phyloP scores from a whole-genome alignment of 495 filamentous ascomycete genomes.

The Massariosphaeria phaeospora region DNA sequence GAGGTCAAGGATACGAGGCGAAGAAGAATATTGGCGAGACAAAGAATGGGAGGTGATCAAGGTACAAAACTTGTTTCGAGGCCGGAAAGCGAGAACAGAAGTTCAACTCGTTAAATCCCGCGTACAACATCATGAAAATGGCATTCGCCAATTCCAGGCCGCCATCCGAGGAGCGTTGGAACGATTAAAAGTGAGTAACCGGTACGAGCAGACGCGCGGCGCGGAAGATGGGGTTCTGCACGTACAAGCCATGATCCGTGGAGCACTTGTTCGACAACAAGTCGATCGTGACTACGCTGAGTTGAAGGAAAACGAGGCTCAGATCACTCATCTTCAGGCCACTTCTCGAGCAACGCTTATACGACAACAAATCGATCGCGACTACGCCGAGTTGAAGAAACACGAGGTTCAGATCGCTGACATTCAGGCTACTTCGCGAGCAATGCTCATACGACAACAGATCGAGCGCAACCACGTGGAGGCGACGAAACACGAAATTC shows the following conservation, averaged over 20 bases:
- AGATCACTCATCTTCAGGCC: conserved; percentile 66
- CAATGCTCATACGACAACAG: conserved; percentile 32
- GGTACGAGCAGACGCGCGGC: conserved; percentile 37
- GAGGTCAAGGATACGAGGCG: conserved; percentile 56
- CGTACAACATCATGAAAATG: conserved; percentile 54
- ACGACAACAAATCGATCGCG: conserved; percentile 46
- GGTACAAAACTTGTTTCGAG: conserved; percentile 82
- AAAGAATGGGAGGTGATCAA: conserved; percentile 66
- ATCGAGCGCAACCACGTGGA: no score
- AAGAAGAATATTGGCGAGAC: conserved; percentile 63
- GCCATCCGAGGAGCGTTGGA: conserved; percentile 41
- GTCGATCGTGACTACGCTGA: conserved; percentile 48
- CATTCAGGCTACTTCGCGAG: conserved; percentile 61
- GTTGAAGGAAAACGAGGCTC: conserved; percentile 45
- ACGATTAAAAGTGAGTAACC: conserved; percentile 37
- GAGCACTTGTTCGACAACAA: conserved; percentile 51
- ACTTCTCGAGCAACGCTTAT: conserved; percentile 39
- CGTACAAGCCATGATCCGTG: conserved; percentile 64
- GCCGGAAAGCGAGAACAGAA: conserved; percentile 64
- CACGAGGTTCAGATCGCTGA: conserved; percentile 49
- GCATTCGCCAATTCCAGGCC: conserved; percentile 54
- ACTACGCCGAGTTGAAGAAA: conserved; percentile 47
- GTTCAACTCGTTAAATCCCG: conserved; percentile 59
- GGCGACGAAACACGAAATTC: conserved; percentile 44
- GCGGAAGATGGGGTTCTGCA: conserved; percentile 50